Evolutionary conservation across 148 eudicot species (phyloP), one percentile per base, ranked within the genome.

Genomic region (Euryodendron excelsum): DNA sequence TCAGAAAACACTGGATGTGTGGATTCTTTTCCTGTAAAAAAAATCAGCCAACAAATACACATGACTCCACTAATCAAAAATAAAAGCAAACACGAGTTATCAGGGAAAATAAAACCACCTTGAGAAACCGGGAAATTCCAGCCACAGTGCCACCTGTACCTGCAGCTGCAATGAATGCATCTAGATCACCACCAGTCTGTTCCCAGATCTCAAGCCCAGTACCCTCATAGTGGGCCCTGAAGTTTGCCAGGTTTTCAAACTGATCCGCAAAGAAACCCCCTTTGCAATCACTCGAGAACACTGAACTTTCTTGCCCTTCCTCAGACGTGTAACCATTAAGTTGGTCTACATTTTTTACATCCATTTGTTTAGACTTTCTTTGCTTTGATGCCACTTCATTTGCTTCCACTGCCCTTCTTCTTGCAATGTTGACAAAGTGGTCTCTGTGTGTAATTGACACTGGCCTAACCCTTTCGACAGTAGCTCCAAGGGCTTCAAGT

Each of bases 201-300:
- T 89, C 90, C 99, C 98, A 96, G 48, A 96, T 91, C 86, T 96
- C 99, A 76, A 98, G 97, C 21, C 97, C 99, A 3, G 99, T 93
- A 47, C 97, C 98, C 77, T 96, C 97, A 67, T 89, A 90, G 63
- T 96, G 99, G 47, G 99, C 88, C 73, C 97, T 86, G 67, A 80
- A 96, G 82, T 96, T 96, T 69, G 99, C 98, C 74, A 96, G 83
- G 82, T 96, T 96, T 80, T 96, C 99, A 77, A 96, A 96, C 79
- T 93, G 99, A 81, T 96, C 98, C 1, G 99, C 98, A 75, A 96
- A 96, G 82, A 90, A 96, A 27, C 99, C 99, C 71, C 99, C 98
- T 27, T 91, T 89, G 82, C 89, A 91, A 45, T 87, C 89, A 62
- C 71, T 77, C 68, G 89, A 85, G 79, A 86, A 86, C n/a, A 82